Evolutionary conservation across 306 rosid species (phyloP).

Genomic region (Parietaria judaica): DNA sequence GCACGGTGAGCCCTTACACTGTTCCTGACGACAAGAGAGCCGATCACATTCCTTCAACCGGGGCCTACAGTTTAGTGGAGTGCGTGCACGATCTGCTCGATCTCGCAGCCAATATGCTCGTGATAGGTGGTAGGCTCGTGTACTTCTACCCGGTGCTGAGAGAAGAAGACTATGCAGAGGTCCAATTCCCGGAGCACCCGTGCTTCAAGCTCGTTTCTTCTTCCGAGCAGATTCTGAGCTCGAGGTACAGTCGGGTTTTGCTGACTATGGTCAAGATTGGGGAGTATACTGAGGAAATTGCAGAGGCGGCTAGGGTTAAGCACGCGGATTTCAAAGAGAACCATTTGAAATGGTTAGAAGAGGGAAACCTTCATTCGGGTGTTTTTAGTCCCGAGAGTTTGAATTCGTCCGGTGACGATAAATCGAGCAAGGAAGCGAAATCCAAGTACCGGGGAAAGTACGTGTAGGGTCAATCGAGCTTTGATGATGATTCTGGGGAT

Average conservation of each 20-base stretch:
- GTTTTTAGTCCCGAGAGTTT: slow-evolving; percentile 56
- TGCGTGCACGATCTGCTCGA: slow-evolving; percentile 96
- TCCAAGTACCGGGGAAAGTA: slow-evolving; percentile 92
- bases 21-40: slow-evolving; percentile 88
- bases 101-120: slow-evolving; percentile 81
- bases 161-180: slow-evolving; percentile 55
- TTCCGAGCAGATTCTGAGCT: slow-evolving; percentile 88
- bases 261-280: slow-evolving; percentile 73
- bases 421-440: slow-evolving; percentile 48
- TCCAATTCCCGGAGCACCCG: slow-evolving; percentile 65
- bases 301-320: slow-evolving; percentile 53
- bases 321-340: slow-evolving; percentile 79
- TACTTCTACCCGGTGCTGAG: slow-evolving; percentile 86
- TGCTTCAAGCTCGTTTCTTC: slow-evolving; percentile 60
- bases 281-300: slow-evolving; percentile 65
- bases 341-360: slow-evolving; percentile 87
- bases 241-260: slow-evolving; percentile 77
- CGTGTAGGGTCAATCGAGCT: slow-evolving; percentile 33
- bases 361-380: slow-evolving; percentile 94
- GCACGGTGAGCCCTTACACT: slow-evolving; percentile 57
- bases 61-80: slow-evolving; percentile 72
- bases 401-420: slow-evolving; percentile 30
- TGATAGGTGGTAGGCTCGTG: slow-evolving; percentile 77
- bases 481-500: background rate
- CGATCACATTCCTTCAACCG: slow-evolving; percentile 95